phyloP scores from a whole-genome alignment of 176 grass and related monocot genomes.

The Aegilops bicornis region DNA sequence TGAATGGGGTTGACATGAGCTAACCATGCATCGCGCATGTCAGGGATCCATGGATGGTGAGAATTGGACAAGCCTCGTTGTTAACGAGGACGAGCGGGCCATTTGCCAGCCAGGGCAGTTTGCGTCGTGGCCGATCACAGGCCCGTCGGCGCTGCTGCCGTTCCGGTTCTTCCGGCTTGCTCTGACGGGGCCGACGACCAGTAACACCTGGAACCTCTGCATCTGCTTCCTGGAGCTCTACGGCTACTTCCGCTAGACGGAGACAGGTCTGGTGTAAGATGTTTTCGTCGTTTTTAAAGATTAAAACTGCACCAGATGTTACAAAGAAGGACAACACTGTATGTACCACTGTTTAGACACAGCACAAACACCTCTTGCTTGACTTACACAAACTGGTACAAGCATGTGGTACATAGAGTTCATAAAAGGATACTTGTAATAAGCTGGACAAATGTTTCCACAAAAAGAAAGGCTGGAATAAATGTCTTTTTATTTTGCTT shows the following conservation, averaged over 20 bases:
- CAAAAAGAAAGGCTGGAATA: too few relatives aligned
- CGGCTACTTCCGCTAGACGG: slow-evolving; percentile 72
- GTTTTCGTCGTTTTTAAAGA: not conserved
- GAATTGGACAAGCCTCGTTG: slow-evolving; percentile 68
- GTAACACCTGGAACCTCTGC: slow-evolving; percentile 68
- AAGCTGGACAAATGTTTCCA: not conserved
- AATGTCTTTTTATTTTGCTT: not conserved
- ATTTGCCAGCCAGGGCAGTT: slow-evolving; percentile 80
- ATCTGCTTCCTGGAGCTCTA: slow-evolving; percentile 96
- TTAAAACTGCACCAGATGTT: not conserved
- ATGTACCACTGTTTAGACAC: not conserved
- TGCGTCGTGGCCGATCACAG: slow-evolving; percentile 71
- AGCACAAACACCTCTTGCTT: not conserved
- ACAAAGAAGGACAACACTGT: not conserved
- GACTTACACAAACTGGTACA: not conserved
- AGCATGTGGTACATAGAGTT: slow-evolving; percentile 3
- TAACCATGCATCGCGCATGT: not conserved
- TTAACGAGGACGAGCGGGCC: slow-evolving; percentile 65
- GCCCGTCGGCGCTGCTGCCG: slow-evolving; percentile 61
- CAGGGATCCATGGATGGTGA: slow-evolving; percentile 82
- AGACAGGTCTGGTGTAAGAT: not conserved
- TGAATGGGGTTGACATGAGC: not conserved
- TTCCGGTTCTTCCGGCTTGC: slow-evolving; percentile 84
- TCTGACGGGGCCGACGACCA: slow-evolving; percentile 40
- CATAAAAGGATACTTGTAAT: not conserved